Base-by-base conservation (phyloP, 2,329 filamentous ascomycete genomes). In the Ramularia collo-cygni region DNA sequence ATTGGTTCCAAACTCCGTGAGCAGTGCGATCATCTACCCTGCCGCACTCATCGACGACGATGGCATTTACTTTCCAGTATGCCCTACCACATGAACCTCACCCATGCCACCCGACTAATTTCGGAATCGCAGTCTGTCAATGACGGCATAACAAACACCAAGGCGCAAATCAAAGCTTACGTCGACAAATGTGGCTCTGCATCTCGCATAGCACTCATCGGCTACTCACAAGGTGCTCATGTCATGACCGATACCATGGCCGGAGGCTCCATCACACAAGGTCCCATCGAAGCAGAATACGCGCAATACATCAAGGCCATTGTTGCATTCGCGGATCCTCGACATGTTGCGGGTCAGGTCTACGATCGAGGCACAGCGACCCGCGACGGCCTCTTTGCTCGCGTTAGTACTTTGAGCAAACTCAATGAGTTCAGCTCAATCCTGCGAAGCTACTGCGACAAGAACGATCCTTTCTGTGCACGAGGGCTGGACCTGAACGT, bases 291-390 rank as follows among this genome's bases (percentile, higher is more conserved):
- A 15, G 37, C 43, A 15, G 26, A 39, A 35, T 60, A 65, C 19
- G 48, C 60, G 24, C 51, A 53, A 10, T 52, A 57, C 35, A 56
- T 61, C 34, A 46, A 55, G n/a, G 61, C 58, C 14, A 53, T 60
- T 13, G 51, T 59, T n/a, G 53, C 60, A 29, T 63, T 65, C 53
- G 62, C 61, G 8, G 63, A 65, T 38, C 63, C 63, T 6, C 48
- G 55, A 3, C 57, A 56, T 36, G 56, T 58, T 5, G 49, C 51
- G 7, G 47, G 42, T 26, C 51, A 58, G 18, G 13, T 53, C 0
- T 60, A 57, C 48, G 51, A 62, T 34, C 48, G 51, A 5, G 63
- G 63, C 17, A 61, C 47, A 7, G 47, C 58, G 12, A 57, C 51
- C 1, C 49, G 47, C 12, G 42, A 50, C 17, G 63, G 63, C 12